Percentiles rank a stretch among this genome's conserved stretches.
Conservation (phyloP, 495 filamentous ascomycete species). For the Penicillium pulvis region DNA sequence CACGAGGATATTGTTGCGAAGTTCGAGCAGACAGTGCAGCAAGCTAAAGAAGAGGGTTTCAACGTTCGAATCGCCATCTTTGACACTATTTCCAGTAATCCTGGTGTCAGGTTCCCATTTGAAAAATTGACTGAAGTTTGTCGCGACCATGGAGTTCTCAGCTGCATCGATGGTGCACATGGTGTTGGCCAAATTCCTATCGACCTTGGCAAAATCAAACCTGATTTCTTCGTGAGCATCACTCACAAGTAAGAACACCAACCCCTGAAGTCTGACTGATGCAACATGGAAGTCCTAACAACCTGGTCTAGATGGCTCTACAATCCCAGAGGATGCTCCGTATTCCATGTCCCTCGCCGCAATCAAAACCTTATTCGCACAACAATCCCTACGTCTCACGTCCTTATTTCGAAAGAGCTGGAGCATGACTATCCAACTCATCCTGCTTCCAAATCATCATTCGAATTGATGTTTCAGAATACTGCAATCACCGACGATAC, state of each 20-base stretch:
- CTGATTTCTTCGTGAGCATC: constrained; percentile 78
- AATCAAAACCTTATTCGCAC: constrained; percentile 76
- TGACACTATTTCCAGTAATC: constrained; percentile 70
- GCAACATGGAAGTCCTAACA: neutral
- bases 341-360: constrained; percentile 72
- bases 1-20: neutral
- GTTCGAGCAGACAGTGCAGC: neutral
- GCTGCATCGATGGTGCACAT: constrained; percentile 71
- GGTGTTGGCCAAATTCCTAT: constrained; percentile 71
- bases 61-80: constrained; percentile 59
- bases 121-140: constrained; percentile 61
- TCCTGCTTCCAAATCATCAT: neutral
- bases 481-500: neutral
- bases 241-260: constrained; percentile 76
- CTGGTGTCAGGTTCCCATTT: constrained; percentile 72
- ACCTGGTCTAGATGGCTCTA: constrained; percentile 67
- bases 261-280: constrained; percentile 21
- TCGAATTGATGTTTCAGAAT: neutral
- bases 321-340: constrained; percentile 73
- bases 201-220: constrained; percentile 55
- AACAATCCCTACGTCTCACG: constrained; percentile 71
- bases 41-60: neutral
- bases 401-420: constrained; percentile 44
- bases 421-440: neutral
- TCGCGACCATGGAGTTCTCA: constrained; percentile 54